These are phyloP conservation scores for Magnaporthiopsis poae DNA, from an alignment of 2,329 filamentous ascomycete genomes.

Conservation along the genomic window DNA sequence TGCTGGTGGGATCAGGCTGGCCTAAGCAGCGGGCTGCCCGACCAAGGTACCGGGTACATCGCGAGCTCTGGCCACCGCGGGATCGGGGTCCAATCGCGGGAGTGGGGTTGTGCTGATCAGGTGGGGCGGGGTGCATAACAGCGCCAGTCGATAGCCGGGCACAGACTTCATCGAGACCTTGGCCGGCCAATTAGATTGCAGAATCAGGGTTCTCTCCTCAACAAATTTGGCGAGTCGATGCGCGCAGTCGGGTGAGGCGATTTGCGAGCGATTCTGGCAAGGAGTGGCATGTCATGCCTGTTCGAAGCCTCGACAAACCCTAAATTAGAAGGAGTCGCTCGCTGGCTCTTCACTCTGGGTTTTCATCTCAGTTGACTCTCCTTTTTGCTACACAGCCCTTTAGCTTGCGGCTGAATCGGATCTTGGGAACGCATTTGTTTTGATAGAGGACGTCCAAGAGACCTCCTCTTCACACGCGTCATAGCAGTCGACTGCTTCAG, in stretches of 20 bases:
- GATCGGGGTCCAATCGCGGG: neutral
- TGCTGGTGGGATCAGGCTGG: neutral
- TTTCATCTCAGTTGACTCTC: neutral
- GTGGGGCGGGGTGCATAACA: neutral
- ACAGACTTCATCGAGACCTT: neutral
- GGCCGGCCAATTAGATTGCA: neutral
- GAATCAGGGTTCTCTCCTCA: neutral
- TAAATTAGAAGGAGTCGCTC: neutral
- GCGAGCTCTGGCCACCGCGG: neutral
- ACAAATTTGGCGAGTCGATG: neutral
- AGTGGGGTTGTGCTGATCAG: neutral
- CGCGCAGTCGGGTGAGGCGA: neutral
- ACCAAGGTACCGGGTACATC: neutral
- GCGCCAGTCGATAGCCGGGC: neutral
- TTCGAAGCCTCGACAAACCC: neutral
- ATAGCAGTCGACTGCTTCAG: neutral
- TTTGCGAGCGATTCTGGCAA: no score
- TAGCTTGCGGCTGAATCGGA: neutral
- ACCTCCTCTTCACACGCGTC: neutral
- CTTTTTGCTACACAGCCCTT: neutral
- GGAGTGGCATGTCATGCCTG: neutral
- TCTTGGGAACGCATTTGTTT: neutral
- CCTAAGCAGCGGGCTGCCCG: no score
- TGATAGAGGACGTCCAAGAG: neutral
- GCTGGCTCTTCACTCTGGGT: neutral